Percentiles rank a stretch among this genome's conserved stretches.
Conservation (phyloP, 2,329 filamentous ascomycete species). For the Rutstroemia sp. region DNA sequence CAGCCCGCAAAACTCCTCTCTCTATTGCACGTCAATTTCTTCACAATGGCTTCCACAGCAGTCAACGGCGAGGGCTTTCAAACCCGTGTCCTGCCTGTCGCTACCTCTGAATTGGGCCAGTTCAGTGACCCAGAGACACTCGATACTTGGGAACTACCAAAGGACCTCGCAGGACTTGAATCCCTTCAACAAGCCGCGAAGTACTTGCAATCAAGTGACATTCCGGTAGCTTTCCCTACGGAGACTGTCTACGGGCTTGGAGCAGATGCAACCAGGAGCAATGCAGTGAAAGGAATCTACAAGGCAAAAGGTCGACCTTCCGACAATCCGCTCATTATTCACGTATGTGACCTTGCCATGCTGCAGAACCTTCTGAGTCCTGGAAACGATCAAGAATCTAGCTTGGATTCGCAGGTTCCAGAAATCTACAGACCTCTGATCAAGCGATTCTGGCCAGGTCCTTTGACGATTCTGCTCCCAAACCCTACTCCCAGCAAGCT, state of each 20-base stretch:
- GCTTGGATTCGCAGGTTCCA: constrained; percentile 28
- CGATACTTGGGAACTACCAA: constrained; percentile 24
- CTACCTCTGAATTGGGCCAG: constrained; percentile 15
- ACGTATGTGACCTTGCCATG: constrained; percentile 64
- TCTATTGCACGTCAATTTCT: neutral
- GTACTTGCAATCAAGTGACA: constrained; percentile 21
- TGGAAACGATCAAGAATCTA: constrained; percentile 14
- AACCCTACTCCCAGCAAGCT: constrained; percentile 63
- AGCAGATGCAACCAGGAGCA: constrained; percentile 85
- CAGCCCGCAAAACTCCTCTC: constrained; percentile 10
- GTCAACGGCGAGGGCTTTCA: constrained; percentile 13
- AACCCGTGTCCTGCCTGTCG: constrained; percentile 23
- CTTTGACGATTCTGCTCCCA: constrained; percentile 82
- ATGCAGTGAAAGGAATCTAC: constrained; percentile 86
- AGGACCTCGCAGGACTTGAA: constrained; percentile 8
- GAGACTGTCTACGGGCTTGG: constrained; percentile 96
- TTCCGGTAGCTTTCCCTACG: constrained; percentile 88
- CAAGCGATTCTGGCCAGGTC: constrained; percentile 84
- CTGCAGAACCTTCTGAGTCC: constrained; percentile 20
- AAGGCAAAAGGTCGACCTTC: constrained; percentile 81
- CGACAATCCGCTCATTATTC: constrained; percentile 93
- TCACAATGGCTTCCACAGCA: constrained; percentile 19
- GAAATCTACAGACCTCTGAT: constrained; percentile 65
- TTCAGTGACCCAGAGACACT: constrained; percentile 22
- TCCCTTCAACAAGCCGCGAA: constrained; percentile 24